Conservation (phyloP, 805 yeast species). For the Ogataea nitratoaversa region DNA sequence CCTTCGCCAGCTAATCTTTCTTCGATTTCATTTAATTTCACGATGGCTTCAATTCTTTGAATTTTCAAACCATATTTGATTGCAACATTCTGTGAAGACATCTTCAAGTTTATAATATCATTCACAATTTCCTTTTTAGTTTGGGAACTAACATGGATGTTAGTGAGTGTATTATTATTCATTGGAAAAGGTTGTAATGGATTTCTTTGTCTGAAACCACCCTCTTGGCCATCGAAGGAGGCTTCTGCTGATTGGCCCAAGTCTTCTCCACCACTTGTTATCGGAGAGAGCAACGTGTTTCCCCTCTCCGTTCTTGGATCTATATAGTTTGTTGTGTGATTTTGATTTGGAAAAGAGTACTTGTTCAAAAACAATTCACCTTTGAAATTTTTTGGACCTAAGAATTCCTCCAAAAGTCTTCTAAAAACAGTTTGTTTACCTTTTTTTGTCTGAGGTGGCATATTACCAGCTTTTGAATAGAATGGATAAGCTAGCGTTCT, state of each 20-base stretch:
- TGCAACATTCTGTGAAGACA: slow-evolving; percentile 69
- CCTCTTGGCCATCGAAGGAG: slow-evolving; percentile 16
- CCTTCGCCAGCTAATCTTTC: slow-evolving; percentile 53
- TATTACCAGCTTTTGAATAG: slow-evolving; percentile 41
- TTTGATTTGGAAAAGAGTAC: slow-evolving; percentile 60
- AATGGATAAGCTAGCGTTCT: slow-evolving; percentile 52
- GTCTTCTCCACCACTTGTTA: not conserved
- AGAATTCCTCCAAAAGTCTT: slow-evolving; percentile 63
- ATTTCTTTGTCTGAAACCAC: slow-evolving; percentile 16
- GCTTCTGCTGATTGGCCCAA: slow-evolving; percentile 9
- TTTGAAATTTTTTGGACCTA: slow-evolving; percentile 80
- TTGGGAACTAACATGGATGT: slow-evolving; percentile 51
- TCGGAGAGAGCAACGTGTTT: slow-evolving; percentile 18
- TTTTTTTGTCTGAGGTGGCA: slow-evolving; percentile 30
- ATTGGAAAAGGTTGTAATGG: slow-evolving; percentile 76
- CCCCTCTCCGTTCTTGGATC: slow-evolving; percentile 50
- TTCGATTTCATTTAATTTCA: slow-evolving; percentile 65
- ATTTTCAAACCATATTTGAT: slow-evolving; percentile 74
- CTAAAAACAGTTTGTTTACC: slow-evolving; percentile 50
- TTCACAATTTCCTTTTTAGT: slow-evolving; percentile 58
- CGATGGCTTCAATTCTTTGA: slow-evolving; percentile 85
- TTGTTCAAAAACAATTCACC: slow-evolving; percentile 80
- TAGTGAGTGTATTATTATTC: slow-evolving; percentile 67
- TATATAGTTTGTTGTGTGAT: slow-evolving; percentile 71
- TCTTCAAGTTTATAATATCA: slow-evolving; percentile 44